phyloP scores from a whole-genome alignment of 257 asterid species.

The Solanum gracilifrons region DNA sequence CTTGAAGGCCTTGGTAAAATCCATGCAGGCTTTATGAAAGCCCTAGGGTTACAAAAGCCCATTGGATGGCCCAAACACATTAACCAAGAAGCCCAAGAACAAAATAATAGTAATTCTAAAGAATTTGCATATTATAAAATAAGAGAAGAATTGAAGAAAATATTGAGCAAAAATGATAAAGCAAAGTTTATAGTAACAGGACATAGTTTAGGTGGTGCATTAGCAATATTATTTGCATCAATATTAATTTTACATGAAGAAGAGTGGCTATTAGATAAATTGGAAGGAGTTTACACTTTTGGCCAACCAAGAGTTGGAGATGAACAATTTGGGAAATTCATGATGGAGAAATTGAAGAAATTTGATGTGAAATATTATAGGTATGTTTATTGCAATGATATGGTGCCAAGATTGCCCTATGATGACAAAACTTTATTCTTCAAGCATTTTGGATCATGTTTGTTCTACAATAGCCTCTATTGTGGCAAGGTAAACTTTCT shows the following conservation, averaged over 20 bases:
- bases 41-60: conserved; percentile 49
- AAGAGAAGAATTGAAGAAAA: conserved; percentile 27
- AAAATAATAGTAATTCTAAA: neutral
- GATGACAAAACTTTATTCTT: conserved; percentile 52
- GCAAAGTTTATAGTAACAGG: conserved; percentile 49
- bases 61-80: conserved; percentile 43
- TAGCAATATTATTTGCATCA: conserved; percentile 44
- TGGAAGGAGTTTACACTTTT: conserved; percentile 75
- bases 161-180: conserved; percentile 15
- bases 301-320: conserved; percentile 87
- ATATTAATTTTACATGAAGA: conserved; percentile 43
- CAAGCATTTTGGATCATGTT: conserved; percentile 69
- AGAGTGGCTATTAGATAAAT: conserved; percentile 23
- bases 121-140: conserved; percentile 48
- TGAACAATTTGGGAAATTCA: conserved; percentile 46
- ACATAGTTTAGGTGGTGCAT: conserved; percentile 74
- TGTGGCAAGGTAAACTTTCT: conserved; percentile 31
- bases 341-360: conserved; percentile 30
- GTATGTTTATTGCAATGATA: conserved; percentile 50
- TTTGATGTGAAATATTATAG: conserved; percentile 38
- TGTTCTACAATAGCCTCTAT: conserved; percentile 59
- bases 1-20: conserved; percentile 34
- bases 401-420: conserved; percentile 72
- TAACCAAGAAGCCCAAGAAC: neutral
- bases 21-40: conserved; percentile 57